A percentile compares a stretch with the other conserved stretches of the same genome.
Evolutionary conservation across 2,329 filamentous ascomycete species (phyloP).

Genomic region (Xylaria sp.): DNA sequence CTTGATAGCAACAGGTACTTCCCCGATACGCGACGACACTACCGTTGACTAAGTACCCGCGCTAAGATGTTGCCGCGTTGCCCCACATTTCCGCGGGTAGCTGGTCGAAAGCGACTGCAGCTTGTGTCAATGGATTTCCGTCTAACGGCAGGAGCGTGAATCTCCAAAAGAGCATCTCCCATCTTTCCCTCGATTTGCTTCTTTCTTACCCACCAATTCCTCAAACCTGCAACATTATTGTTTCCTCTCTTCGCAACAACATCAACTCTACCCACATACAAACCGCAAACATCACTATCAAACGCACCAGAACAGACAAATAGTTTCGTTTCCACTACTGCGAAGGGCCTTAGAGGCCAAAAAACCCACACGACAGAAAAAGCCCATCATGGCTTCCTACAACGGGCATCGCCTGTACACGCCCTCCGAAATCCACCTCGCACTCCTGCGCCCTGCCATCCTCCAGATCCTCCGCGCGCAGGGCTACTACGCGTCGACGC

Average conservation of each 20-base stretch:
- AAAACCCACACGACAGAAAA: neutral
- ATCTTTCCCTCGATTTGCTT: neutral
- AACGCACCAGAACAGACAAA: neutral
- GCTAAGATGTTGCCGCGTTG: neutral
- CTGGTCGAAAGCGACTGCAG: neutral
- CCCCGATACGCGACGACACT: too few species aligned
- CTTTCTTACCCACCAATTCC: too few species aligned
- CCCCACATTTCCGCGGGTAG: neutral
- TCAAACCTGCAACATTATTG: neutral
- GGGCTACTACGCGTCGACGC: constrained; percentile 78
- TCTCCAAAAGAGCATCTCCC: neutral
- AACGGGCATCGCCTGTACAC: constrained; percentile 18
- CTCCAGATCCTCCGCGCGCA: constrained; percentile 88
- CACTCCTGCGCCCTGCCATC: constrained; percentile 77
- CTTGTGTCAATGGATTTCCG: neutral
- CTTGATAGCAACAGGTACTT: too few species aligned
- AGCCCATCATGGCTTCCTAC: constrained; percentile 24
- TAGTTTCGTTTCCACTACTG: neutral
- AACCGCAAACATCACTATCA: too few species aligned
- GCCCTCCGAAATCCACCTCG: constrained; percentile 44
- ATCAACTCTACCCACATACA: too few species aligned
- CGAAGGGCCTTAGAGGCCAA: neutral
- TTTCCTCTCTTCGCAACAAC: neutral
- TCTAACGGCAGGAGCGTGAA: neutral
- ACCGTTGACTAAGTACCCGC: neutral